Conservation (phyloP, 2,329 filamentous ascomycete genomes). For the Aureobasidium sp. region DNA sequence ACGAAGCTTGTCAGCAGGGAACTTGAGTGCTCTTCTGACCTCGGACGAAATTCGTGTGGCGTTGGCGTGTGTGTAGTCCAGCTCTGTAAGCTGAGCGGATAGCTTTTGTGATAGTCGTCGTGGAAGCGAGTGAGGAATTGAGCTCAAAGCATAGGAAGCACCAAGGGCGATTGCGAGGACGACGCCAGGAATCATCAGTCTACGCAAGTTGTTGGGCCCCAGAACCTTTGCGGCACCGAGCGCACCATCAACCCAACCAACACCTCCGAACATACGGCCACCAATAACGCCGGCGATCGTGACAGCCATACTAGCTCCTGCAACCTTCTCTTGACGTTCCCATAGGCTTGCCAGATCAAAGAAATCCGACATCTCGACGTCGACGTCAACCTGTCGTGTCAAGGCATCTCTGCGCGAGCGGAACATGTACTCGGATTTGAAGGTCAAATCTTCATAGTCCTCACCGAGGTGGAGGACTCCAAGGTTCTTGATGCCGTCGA, state of each 20-base stretch:
- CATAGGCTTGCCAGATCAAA: slow-evolving; percentile 77
- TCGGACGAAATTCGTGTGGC: slow-evolving; percentile 75
- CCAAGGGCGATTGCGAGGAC: slow-evolving; percentile 67
- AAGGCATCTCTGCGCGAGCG: slow-evolving; percentile 71
- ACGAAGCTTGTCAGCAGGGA: slow-evolving; percentile 79
- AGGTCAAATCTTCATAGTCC: slow-evolving; percentile 76
- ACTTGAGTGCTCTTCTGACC: slow-evolving; percentile 80
- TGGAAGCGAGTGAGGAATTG: slow-evolving; percentile 84
- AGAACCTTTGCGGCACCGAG: slow-evolving; percentile 74
- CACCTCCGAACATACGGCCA: slow-evolving; percentile 70
- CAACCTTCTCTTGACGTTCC: slow-evolving; percentile 89
- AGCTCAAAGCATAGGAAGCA: slow-evolving; percentile 71
- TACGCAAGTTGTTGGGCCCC: slow-evolving; percentile 72
- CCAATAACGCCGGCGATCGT: slow-evolving; percentile 84
- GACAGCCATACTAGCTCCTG: slow-evolving; percentile 88
- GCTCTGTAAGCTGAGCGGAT: slow-evolving; percentile 65
- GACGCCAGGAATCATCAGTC: slow-evolving; percentile 72
- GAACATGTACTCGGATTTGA: slow-evolving; percentile 94
- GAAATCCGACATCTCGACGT: slow-evolving; percentile 88
- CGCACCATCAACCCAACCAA: slow-evolving; percentile 83
- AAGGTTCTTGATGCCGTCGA: slow-evolving; percentile 80
- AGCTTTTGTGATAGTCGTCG: slow-evolving; percentile 81
- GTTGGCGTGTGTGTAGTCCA: slow-evolving; percentile 92
- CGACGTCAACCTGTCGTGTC: slow-evolving; percentile 76
- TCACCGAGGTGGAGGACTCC: slow-evolving; percentile 83